Base-by-base conservation (phyloP, 306 rosid genomes). In the Benincasa hispida region DNA sequence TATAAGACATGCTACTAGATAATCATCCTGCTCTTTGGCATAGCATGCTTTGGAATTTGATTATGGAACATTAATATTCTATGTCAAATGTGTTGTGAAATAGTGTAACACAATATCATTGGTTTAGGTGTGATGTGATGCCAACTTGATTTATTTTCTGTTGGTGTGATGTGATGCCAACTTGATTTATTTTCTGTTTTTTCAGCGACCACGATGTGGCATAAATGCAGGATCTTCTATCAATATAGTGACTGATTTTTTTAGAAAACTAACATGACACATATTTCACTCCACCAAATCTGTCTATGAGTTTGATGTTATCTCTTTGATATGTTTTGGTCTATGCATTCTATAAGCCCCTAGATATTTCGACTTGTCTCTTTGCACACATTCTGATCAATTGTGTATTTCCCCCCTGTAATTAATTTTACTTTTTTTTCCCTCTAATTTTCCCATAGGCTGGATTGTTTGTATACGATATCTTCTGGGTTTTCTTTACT, bases 401-500 rank as follows among this genome's bases (percentile, higher is more conserved):
- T 12, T 22, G 18, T 28, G 34, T 41, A 13, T 50, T 5, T n/a
- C 37, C 7, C 19, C 22, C 55, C 30, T 42, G 75, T 77, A 42
- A 42, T 61, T 25, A 53, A 35, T 66, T 79, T 28, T 72, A 48
- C 72, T 57, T 15, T 62, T 79, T 87, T 57, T 15, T 57, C 79
- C 85, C 53, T 72, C 80, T 72, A 72, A 53, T 34, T 81, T 69
- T 32, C 51, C 66, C 79, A 68, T 89, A 95, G 99, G 93, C 93
- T 48, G 99, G 99, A 69, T 96, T 95, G 35, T 95, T 95, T 81
- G 93, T 95, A 11, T 95, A 95, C 60, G 98, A 95, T 83, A 92
- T 95, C 74, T 95, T 95, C 96, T 95, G 99, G 99, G 99, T 95
- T 80, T 95, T 95, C 93, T 95, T 95, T 86, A 95, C 98, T 56